Percentiles rank a stretch among this genome's conserved stretches.
These are phyloP conservation scores for Pythium brachiatum DNA, from an alignment of 352 stramenopile genomes.

Conservation along the genomic window DNA sequence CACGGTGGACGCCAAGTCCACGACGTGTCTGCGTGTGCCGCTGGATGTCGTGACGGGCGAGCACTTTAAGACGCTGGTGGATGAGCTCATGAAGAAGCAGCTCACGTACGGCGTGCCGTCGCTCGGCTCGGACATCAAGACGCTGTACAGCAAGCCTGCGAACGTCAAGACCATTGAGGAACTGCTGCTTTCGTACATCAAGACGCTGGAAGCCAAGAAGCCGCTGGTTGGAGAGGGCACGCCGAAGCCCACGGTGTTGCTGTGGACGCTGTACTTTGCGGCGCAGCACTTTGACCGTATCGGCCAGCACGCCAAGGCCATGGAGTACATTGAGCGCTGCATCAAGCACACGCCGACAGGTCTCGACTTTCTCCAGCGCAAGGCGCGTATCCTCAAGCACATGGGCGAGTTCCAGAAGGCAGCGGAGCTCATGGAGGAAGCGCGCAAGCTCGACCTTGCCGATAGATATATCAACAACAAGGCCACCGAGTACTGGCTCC, in stretches of 20 bases:
- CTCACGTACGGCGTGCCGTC: constrained; percentile 93
- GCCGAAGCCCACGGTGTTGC: constrained; percentile 35
- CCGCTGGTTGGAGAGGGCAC: constrained; percentile 43
- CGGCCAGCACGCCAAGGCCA: constrained; percentile 81
- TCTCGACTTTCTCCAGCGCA: constrained; percentile 95
- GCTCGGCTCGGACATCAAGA: constrained; percentile 92
- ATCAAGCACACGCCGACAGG: constrained; percentile 89
- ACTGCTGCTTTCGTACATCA: constrained; percentile 80
- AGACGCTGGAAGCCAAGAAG: constrained; percentile 65
- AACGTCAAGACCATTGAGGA: constrained; percentile 66
- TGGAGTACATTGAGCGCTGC: constrained; percentile 91
- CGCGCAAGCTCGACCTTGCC: constrained; percentile 93
- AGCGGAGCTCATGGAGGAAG: constrained; percentile 90
- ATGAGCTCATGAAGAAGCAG: constrained; percentile 60
- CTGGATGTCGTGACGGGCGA: constrained; percentile 84
- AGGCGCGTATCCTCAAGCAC: constrained; percentile 93
- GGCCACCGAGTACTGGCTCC: constrained; percentile 96
- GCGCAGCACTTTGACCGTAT: constrained; percentile 92
- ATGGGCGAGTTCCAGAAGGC: constrained; percentile 89
- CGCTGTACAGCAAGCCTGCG: constrained; percentile 72
- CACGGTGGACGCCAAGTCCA: constrained; percentile 59
- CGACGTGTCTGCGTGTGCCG: constrained; percentile 88
- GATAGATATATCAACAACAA: constrained; percentile 99
- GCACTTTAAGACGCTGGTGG: constrained; percentile 66
- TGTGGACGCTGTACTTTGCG: constrained; percentile 93